Conservation (phyloP, 306 rosid genomes). For the Elaeagnus macrophylla region DNA sequence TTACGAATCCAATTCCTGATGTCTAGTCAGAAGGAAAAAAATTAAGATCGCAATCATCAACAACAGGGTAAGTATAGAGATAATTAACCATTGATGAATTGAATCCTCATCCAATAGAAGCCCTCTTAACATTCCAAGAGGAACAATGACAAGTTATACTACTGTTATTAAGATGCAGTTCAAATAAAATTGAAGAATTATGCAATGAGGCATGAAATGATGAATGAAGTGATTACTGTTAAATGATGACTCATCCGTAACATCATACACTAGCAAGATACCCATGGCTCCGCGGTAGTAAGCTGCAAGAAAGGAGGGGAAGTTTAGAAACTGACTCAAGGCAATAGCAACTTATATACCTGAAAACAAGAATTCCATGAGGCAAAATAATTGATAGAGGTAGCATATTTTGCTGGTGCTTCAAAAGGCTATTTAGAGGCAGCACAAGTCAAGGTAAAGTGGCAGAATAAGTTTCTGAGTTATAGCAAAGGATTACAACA, state of each 20-base stretch:
- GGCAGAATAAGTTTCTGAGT: no score
- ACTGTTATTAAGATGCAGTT: neutral
- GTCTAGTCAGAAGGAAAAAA: constrained; percentile 39
- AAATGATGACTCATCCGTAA: constrained; percentile 90
- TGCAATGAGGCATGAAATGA: neutral
- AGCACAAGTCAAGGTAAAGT: no score
- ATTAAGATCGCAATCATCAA: constrained; percentile 19
- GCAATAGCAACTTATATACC: neutral
- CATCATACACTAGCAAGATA: constrained; percentile 92
- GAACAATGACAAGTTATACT: constrained; percentile 7
- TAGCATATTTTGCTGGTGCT: no score
- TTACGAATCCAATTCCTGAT: constrained; percentile 95
- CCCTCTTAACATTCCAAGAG: constrained; percentile 12
- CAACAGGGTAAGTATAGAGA: neutral
- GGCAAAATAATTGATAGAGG: neutral
- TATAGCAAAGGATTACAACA: no score
- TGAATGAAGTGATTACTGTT: constrained; percentile 49
- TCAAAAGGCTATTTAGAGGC: no score
- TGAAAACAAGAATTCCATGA: neutral
- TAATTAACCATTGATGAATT: neutral
- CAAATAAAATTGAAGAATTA: neutral
- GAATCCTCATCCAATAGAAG: constrained; percentile 6
- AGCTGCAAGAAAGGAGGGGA: constrained; percentile 41
- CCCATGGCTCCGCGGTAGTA: constrained; percentile 99
- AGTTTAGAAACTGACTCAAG: neutral